Evolutionary conservation across 495 filamentous ascomycete species (phyloP), one percentile per base, ranked within the genome.

Genomic region (Podospora tetraspora): DNA sequence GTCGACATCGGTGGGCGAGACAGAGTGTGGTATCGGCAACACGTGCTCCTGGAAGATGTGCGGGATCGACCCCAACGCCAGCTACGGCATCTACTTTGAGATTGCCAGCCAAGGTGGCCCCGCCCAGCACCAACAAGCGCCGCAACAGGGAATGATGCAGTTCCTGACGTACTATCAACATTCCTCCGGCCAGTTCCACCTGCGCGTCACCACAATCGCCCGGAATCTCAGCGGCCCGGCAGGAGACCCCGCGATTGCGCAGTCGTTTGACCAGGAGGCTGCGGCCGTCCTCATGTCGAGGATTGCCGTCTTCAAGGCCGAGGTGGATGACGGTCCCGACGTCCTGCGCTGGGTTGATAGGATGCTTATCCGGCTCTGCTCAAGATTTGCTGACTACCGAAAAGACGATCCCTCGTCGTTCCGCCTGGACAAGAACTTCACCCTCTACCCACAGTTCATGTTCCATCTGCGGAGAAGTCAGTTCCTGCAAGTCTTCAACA

Each of bases 21-120:
- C 95, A 0, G 96, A 99, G 77, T 96, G 93, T 78, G 96, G 96
- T 72, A 97, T 98, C 73, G 96, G 96, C 74, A 98, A 98, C 75
- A 99, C 96, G 8, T 98, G 96, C 80, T 94, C 93, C 2, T 99
- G 96, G 96, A 99, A 98, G 81, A 97, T 99, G 93, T 98, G 95
- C 74, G 92, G 92, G 68, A 97, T 99, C 69, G 93, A 97, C 72
- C 96, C 96, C 30, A 89, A 88, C 62, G 88, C 95, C 29, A 97
- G 93, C 72, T 97, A 97, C 71, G 96, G 93, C 63, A 85, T 98
- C 69, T 99, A 98, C 82, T 99, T 97, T 71, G 96, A 99, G 76
- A 95, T 98, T 75, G 94, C 96, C 59, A 92, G 90, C 75, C 96
- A 99, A 81, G 93, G 91, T 57, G 93, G 93, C 21, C 90, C 95